Base-by-base conservation (phyloP, 1,139 yeast genomes). In the Suhomyces coccinellae region DNA sequence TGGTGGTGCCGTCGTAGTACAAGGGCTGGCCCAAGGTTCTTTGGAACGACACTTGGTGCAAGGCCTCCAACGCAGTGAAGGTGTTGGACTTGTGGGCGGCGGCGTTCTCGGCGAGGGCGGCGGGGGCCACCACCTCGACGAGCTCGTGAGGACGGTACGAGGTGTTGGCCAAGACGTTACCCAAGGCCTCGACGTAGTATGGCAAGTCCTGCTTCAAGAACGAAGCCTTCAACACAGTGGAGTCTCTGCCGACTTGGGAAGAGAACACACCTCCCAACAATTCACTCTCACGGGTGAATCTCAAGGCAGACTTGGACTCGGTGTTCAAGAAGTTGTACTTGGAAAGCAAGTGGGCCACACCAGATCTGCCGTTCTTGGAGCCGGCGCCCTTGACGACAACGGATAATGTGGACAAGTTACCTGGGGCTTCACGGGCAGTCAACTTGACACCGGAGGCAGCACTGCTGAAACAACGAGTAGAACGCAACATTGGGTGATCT, bases 201-300 rank as follows among this genome's bases (percentile, higher is more conserved):
- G 98, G 98, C 63, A 95, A 81, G 61, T 86, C 88, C 69, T 87
- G 87, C 67, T 85, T 84, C 69, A 93, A 80, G 75, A 93, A 93
- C 58, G 81, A 77, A 47, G 98, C 84, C 56, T 82, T 78, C 63
- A 93, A 80, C 52, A 87, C 80, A 55, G 95, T 79, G 60, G 85
- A 77, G 66, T 93, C 98, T 75, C 97, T 86, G 65, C 89, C 82
- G 56, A 89, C 85, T 47, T 67, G 61, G 40, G 95, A 75, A 41
- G 79, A 65, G 66, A 89, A 81, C 52, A 71, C 71, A 63, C 97
- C 98, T 54, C 99, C 99, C 58, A 93, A 79, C 55, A 93, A 81
- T 74, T 95, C 99, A 46, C 93, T 75, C 73, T 95, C 99, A 71
- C 99, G 87, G 61, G 91, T 87, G 62, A 91, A 78, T 75, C 99